Conservation (phyloP, 441 rosid species). For the Aquilaria agallochum region DNA sequence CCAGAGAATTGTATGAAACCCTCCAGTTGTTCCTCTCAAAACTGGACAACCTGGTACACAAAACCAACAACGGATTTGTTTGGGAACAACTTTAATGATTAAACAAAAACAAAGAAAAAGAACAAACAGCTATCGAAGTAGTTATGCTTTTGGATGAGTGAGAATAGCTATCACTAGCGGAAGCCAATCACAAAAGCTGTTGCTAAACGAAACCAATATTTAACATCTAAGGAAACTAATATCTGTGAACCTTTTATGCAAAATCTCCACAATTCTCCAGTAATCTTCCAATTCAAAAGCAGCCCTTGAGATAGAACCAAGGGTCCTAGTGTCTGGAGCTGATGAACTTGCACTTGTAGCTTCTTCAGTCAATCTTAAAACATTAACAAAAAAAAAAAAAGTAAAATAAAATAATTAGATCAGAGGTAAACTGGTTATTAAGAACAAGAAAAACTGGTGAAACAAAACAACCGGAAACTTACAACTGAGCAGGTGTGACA, state of each 20-base stretch:
- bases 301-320: slow-evolving; percentile 76
- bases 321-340: slow-evolving; percentile 57
- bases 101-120: slow-evolving; percentile 5
- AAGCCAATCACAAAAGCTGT: too few species aligned
- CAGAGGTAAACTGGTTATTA: not conserved
- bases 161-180: too few species aligned
- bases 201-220: too few species aligned
- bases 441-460: not conserved
- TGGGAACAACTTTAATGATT: not conserved
- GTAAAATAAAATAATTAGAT: not conserved
- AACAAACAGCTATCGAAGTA: too few species aligned
- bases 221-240: too few species aligned
- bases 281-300: slow-evolving; percentile 95
- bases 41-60: slow-evolving; percentile 43
- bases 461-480: slow-evolving; percentile 10
- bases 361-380: slow-evolving; percentile 75
- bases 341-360: slow-evolving; percentile 67
- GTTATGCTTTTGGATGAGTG: too few species aligned
- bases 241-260: slow-evolving; percentile 60
- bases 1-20: slow-evolving; percentile 63
- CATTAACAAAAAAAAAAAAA: not conserved
- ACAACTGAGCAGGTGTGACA: slow-evolving; percentile 84
- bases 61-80: too few species aligned
- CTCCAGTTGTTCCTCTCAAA: slow-evolving; percentile 87
- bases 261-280: slow-evolving; percentile 70